A percentile compares a stretch with the other conserved stretches of the same genome.
Evolutionary conservation across 257 asterid genomes (phyloP).

Genomic region (Marsdenia floribunda): DNA sequence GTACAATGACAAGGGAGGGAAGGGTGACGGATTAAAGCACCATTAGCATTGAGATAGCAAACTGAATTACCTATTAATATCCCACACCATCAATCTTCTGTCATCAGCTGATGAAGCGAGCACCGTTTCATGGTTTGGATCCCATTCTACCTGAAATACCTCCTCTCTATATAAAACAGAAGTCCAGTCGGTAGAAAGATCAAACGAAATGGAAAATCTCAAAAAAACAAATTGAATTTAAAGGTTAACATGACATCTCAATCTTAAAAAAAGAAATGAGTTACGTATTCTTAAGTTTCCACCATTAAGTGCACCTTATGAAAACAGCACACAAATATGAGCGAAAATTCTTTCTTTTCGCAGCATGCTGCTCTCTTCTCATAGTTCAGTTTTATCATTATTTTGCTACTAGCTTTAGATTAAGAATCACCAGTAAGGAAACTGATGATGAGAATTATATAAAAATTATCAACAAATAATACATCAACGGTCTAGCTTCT

Average conservation of each 20-base stretch:
- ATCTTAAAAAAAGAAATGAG: neutral
- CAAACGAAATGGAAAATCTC: neutral
- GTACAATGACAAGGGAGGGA: no score
- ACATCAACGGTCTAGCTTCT: neutral
- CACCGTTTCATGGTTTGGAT: constrained; percentile 92
- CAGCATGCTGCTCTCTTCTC: neutral
- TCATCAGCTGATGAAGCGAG: constrained; percentile 92
- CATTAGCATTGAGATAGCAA: neutral
- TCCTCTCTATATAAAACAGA: constrained; percentile 51
- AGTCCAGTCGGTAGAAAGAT: neutral
- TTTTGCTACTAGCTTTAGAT: no score
- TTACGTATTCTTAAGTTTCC: neutral
- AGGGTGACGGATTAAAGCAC: neutral
- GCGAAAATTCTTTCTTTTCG: neutral
- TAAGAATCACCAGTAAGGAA: no score
- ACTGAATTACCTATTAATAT: constrained; percentile 63
- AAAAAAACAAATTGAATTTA: neutral
- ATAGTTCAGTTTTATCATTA: no score
- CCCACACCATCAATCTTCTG: constrained; percentile 97
- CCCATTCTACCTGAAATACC: constrained; percentile 99
- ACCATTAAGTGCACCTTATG: no score
- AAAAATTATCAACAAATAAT: neutral
- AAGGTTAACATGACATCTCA: neutral
- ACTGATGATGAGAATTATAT: no score
- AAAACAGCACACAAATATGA: neutral